phyloP scores from a whole-genome alignment of 306 rosid species.

The Datisca glomerata region DNA sequence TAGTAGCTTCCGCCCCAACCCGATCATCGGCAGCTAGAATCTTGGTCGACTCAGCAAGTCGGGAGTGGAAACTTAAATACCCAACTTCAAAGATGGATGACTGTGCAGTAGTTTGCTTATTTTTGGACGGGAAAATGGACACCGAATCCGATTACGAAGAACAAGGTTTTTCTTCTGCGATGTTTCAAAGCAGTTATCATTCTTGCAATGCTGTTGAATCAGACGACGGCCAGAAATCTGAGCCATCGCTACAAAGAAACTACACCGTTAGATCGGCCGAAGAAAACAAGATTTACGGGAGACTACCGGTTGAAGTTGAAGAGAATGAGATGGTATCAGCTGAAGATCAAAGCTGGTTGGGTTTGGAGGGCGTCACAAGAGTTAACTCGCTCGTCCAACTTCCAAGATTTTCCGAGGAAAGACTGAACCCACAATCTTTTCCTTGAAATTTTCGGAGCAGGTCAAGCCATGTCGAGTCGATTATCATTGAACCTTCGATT shows the following conservation, averaged over 20 bases:
- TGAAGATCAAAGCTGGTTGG: slow-evolving; percentile 93
- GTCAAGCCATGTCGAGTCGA: background rate
- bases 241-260: slow-evolving; percentile 81
- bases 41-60: slow-evolving; percentile 79
- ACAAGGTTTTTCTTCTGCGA: slow-evolving; percentile 79
- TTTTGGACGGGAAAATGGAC: slow-evolving; percentile 92
- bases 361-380: slow-evolving; percentile 94
- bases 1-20: slow-evolving; percentile 55
- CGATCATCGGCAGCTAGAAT: slow-evolving; percentile 68
- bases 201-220: slow-evolving; percentile 75
- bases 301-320: slow-evolving; percentile 27
- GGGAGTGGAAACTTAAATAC: slow-evolving; percentile 80
- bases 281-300: slow-evolving; percentile 36
- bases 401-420: slow-evolving; percentile 88
- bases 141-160: slow-evolving; percentile 84
- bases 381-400: slow-evolving; percentile 97
- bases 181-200: slow-evolving; percentile 71
- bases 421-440: slow-evolving; percentile 34
- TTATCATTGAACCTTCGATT: too few relatives aligned
- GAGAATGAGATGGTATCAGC: slow-evolving; percentile 28
- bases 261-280: slow-evolving; percentile 79
- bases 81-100: slow-evolving; percentile 98
- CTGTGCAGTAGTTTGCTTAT: slow-evolving; percentile 88
- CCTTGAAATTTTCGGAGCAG: slow-evolving; percentile 8
- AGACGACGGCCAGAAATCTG: slow-evolving; percentile 78